Evolutionary conservation across 202 grass and related monocot species (phyloP).

Genomic region (Carex sylvatica): DNA sequence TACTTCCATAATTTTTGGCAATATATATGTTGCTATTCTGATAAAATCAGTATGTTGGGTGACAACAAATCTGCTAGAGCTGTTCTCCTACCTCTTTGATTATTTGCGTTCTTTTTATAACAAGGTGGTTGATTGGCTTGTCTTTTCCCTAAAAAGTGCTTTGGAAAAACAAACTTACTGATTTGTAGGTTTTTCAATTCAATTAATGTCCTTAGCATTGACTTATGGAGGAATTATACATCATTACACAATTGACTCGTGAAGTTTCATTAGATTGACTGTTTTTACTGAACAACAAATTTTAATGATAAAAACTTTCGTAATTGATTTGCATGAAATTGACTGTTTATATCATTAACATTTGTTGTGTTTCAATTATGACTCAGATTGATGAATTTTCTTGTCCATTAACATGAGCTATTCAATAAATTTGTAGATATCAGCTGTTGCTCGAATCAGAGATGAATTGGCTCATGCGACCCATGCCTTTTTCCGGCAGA

Average conservation of each 20-base stretch:
- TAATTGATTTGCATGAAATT: background rate
- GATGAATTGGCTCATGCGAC: constrained; percentile 77
- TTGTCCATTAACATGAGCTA: background rate
- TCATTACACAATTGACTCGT: background rate
- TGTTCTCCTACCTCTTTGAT: background rate
- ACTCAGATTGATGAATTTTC: background rate
- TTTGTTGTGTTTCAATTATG: background rate
- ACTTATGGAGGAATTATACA: background rate
- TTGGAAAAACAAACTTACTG: background rate
- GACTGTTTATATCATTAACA: background rate
- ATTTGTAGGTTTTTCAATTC: background rate
- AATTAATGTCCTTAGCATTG: background rate
- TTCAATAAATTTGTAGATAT: constrained; percentile 59
- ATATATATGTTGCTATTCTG: background rate
- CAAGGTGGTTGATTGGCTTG: background rate
- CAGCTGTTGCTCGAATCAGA: constrained; percentile 67
- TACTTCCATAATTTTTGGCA: background rate
- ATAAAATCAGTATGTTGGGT: background rate
- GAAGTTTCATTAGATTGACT: too few relatives aligned
- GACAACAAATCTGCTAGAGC: background rate
- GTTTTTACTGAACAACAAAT: too few relatives aligned
- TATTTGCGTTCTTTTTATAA: background rate
- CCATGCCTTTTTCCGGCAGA: constrained; percentile 69
- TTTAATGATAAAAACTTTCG: too few relatives aligned
- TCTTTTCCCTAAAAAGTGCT: background rate